Evolutionary conservation across 768 basidiomycete genomes (phyloP).

Genomic region (Boletus rufocinnamomeus): DNA sequence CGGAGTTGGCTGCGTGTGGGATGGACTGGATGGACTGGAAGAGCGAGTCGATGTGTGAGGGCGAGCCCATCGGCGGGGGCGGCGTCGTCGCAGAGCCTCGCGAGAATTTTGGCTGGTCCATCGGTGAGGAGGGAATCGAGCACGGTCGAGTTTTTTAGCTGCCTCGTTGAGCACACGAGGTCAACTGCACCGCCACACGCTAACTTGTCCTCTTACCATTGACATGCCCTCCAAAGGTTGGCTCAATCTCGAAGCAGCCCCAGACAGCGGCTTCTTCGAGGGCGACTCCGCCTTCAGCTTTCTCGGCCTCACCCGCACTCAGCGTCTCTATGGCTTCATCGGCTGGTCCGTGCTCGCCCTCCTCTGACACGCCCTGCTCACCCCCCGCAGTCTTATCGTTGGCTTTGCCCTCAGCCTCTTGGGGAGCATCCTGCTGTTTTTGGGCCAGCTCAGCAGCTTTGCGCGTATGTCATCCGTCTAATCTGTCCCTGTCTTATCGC

Average conservation of each 20-base stretch:
- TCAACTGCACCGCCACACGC: slow-evolving; percentile 11
- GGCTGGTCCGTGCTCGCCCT: slow-evolving; percentile 60
- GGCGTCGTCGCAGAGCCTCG: not conserved
- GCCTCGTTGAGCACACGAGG: slow-evolving; percentile 36
- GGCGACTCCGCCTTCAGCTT: slow-evolving; percentile 86
- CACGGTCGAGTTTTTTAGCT: too few species aligned
- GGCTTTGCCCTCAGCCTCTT: slow-evolving; percentile 83
- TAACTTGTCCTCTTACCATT: not conserved
- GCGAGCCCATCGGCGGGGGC: slow-evolving; percentile 31
- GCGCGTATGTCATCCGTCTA: slow-evolving; percentile 54
- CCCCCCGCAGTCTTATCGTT: slow-evolving; percentile 54
- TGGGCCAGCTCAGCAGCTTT: slow-evolving; percentile 69
- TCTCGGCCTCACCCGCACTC: slow-evolving; percentile 74
- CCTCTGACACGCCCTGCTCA: not conserved
- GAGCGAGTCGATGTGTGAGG: not conserved
- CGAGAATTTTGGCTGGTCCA: slow-evolving; percentile 1
- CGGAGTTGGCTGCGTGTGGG: slow-evolving; percentile 39
- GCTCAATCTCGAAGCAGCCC: slow-evolving; percentile 81
- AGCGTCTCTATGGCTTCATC: slow-evolving; percentile 83
- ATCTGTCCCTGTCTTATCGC: not conserved
- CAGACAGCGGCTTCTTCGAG: slow-evolving; percentile 84
- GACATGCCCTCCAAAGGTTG: slow-evolving; percentile 62
- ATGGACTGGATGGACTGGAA: not conserved
- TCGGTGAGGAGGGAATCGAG: too few species aligned
- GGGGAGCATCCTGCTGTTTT: slow-evolving; percentile 74